Evolutionary conservation across 2,329 filamentous ascomycete species (phyloP), one percentile per base, ranked within the genome.

Genomic region (Trichoderma arundinaceum): DNA sequence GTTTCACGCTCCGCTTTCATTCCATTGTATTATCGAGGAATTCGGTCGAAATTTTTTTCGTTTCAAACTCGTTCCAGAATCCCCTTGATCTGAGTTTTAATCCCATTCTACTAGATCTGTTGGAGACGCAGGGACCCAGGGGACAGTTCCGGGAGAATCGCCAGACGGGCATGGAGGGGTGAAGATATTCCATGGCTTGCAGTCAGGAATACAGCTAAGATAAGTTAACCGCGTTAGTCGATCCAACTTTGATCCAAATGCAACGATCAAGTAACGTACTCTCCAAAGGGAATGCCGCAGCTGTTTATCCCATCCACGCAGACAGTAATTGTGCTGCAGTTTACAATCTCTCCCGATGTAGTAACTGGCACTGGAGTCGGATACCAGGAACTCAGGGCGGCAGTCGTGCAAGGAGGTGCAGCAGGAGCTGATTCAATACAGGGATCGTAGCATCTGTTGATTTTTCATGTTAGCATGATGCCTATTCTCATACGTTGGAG

Each of bases 361-460:
- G 19, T 5, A 44, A 19, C 12, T 39, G 28, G 52, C 22, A 56
- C 32, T 13, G n/a, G 64, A 17, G 38, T 62, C 10, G 33, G 48
- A 33, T 51, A 51, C 44, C 46, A 60, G 4, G 51, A 58, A 32
- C 39, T 54, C 7, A 48, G 41, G n/a, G 39, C 13, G 10, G 54
- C 41, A 19, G 49, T 49, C 35, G 67, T 19, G 49, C 72, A 72
- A 19, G 69, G 69, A 28, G 69, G 70, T 8, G 69, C 67, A 3
- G 65, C 67, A 9, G 74, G 73, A 17, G 68, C 59, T 13, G 65
- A 44, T 7, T 74, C 49, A 35, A 65, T 66, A 66, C 76, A 77
- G 13, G 69, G 66, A 62, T 76, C 69, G 65, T 73, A 77, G 52
- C 76, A 77, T 6, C 75, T 77, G 12, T 17, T 22, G 12, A 9